A percentile compares a stretch with the other conserved stretches of the same genome.
These are phyloP conservation scores for Trifolium subterraneum DNA, from an alignment of 306 rosid species.

Conservation along the genomic window DNA sequence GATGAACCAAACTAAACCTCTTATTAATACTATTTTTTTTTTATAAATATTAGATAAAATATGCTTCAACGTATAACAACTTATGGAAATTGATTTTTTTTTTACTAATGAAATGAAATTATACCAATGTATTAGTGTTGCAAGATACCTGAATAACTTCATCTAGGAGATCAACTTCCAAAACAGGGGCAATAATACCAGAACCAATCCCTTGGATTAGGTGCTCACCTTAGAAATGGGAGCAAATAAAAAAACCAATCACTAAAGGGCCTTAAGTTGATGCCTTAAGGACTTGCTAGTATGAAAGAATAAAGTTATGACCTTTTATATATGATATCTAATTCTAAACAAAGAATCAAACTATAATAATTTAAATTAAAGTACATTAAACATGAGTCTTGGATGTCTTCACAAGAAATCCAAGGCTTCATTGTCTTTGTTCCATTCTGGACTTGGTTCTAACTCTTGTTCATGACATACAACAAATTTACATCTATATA, in stretches of 20 bases:
- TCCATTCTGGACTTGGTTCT: neutral
- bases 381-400: too few species aligned
- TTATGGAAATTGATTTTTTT: too few species aligned
- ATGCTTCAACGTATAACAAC: too few species aligned
- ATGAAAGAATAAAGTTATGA: slow-evolving; percentile 4
- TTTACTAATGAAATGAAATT: too few species aligned
- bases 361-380: neutral
- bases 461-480: neutral
- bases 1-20: too few species aligned
- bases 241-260: slow-evolving; percentile 15
- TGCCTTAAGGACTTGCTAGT: slow-evolving; percentile 5
- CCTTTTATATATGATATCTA: slow-evolving; percentile 1
- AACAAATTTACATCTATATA: neutral
- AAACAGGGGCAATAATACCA: slow-evolving; percentile 57
- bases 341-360: neutral
- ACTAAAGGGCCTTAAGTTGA: neutral
- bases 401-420: too few species aligned
- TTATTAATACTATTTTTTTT: too few species aligned
- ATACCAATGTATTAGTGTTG: neutral
- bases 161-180: slow-evolving; percentile 64
- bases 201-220: slow-evolving; percentile 81
- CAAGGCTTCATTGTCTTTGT: too few species aligned
- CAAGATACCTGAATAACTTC: slow-evolving; percentile 69
- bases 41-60: too few species aligned
- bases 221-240: slow-evolving; percentile 61